phyloP scores from a whole-genome alignment of 331 rosid species.

The Erythrophleum ivorense region DNA sequence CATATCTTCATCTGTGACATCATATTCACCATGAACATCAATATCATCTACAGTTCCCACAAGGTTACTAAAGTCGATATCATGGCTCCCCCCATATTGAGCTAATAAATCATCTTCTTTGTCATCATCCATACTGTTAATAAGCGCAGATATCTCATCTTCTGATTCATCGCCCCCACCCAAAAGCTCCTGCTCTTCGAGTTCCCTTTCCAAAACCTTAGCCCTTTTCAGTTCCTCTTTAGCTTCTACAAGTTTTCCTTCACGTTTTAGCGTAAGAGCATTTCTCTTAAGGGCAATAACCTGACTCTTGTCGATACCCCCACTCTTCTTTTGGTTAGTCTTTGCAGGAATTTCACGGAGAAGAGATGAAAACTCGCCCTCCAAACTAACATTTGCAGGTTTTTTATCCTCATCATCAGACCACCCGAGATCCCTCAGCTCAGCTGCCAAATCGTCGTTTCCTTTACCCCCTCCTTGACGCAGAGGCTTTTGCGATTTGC shows the following conservation, averaged over 20 bases:
- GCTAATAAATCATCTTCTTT: constrained; percentile 54
- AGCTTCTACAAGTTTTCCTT: constrained; percentile 86
- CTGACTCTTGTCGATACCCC: constrained; percentile 60
- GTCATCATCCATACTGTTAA: constrained; percentile 67
- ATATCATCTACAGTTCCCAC: constrained; percentile 56
- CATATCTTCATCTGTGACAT: constrained; percentile 87
- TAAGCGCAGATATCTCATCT: constrained; percentile 79
- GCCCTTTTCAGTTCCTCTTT: constrained; percentile 89
- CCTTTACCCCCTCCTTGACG: constrained; percentile 55
- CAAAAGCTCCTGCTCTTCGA: constrained; percentile 87
- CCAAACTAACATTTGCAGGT: constrained; percentile 59
- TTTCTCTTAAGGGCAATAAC: constrained; percentile 79
- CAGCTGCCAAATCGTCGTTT: constrained; percentile 73
- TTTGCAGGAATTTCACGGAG: constrained; percentile 60
- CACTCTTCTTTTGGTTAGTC: constrained; percentile 49
- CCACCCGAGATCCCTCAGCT: constrained; percentile 93
- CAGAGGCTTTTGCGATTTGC: constrained; percentile 55
- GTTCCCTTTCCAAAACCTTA: constrained; percentile 76
- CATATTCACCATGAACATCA: constrained; percentile 65
- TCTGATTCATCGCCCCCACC: constrained; percentile 86
- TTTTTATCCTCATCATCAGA: constrained; percentile 72
- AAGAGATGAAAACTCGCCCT: constrained; percentile 80
- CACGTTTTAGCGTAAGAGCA: constrained; percentile 85
- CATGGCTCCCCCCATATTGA: constrained; percentile 44
- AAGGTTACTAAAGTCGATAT: constrained; percentile 57